Conservation (phyloP, 768 basidiomycete species). For the Lentinula raphanica region DNA sequence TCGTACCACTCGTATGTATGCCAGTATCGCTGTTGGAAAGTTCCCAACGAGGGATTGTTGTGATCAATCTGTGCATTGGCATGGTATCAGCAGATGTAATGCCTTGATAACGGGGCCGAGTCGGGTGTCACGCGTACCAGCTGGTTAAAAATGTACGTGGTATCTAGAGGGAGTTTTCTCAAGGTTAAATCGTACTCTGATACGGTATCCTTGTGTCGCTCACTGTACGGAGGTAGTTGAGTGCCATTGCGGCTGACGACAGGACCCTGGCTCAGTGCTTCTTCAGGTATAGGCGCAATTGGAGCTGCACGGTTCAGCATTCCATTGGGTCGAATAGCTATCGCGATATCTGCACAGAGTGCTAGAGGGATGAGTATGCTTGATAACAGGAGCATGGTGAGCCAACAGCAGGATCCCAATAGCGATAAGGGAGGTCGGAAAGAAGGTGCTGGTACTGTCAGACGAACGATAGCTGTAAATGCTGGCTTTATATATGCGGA, state of each 20-base stretch:
- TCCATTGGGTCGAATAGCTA: not conserved
- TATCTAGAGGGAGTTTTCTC: conserved; percentile 7
- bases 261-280: not conserved
- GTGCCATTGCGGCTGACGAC: conserved; percentile 19
- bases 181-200: not conserved
- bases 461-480: not conserved
- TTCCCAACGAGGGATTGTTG: conserved; percentile 39
- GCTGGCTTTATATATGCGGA: not conserved
- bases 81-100: not conserved
- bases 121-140: conserved; percentile 2
- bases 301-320: not conserved
- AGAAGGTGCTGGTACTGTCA: not conserved
- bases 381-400: not conserved
- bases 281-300: not conserved
- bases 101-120: no score
- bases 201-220: not conserved
- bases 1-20: conserved; percentile 40
- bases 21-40: conserved; percentile 50
- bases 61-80: conserved; percentile 33
- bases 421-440: not conserved
- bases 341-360: not conserved
- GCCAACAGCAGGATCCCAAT: not conserved
- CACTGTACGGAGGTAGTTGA: conserved; percentile 17
- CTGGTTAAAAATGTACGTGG: conserved; percentile 25
- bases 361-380: not conserved